phyloP scores from a whole-genome alignment of 768 basidiomycete genomes.

The Suillus alpinus region DNA sequence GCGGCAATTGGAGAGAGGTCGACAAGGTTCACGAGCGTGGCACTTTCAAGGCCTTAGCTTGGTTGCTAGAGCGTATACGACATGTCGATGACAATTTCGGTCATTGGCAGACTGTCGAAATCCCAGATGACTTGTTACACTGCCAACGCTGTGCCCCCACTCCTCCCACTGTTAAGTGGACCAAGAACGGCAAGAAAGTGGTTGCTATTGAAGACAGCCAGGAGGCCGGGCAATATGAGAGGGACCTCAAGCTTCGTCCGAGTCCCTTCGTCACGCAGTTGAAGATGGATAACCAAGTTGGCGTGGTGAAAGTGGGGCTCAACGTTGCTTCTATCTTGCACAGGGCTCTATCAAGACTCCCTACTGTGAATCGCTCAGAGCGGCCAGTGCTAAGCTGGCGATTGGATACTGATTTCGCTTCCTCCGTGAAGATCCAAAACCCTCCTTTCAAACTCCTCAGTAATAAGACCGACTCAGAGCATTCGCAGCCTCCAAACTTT shows the following conservation, averaged over 20 bases:
- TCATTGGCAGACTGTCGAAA: conserved; percentile 62
- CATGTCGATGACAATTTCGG: conserved; percentile 64
- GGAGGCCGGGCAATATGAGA: conserved; percentile 88
- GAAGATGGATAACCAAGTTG: conserved; percentile 58
- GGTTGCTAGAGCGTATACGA: conserved; percentile 83
- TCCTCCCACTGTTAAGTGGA: conserved; percentile 76
- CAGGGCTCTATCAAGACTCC: conserved; percentile 79
- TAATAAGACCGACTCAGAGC: conserved; percentile 70
- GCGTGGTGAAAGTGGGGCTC: conserved; percentile 79
- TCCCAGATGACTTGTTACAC: conserved; percentile 42
- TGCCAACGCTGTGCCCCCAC: conserved; percentile 84
- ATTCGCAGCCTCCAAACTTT: conserved; percentile 79
- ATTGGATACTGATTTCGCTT: conserved; percentile 74
- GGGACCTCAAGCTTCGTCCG: conserved; percentile 82
- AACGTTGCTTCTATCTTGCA: conserved; percentile 87
- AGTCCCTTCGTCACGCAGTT: conserved; percentile 85
- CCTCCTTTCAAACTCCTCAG: conserved; percentile 70
- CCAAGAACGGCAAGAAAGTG: conserved; percentile 52
- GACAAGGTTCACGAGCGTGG: conserved; percentile 84
- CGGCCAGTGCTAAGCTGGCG: conserved; percentile 69
- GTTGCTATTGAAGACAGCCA: conserved; percentile 78
- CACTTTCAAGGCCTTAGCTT: conserved; percentile 78
- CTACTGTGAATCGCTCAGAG: conserved; percentile 47
- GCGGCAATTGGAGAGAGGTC: conserved; percentile 70
- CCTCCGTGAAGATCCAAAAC: conserved; percentile 53